phyloP scores from a whole-genome alignment of 106 monocot genomes.

The Cymbidium sinense region DNA sequence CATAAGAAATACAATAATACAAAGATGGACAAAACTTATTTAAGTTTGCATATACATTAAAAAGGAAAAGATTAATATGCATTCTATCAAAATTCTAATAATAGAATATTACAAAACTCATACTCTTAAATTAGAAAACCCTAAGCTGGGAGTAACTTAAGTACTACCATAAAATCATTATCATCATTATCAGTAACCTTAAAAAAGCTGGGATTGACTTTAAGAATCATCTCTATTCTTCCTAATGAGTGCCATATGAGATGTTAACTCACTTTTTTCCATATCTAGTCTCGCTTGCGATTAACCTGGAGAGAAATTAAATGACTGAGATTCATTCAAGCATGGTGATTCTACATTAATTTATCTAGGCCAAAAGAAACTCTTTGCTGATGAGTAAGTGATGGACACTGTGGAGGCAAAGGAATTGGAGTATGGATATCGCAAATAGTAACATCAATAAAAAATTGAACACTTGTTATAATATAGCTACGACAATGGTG shows the following conservation, averaged over 20 bases:
- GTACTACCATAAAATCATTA: neutral
- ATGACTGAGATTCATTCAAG: no score
- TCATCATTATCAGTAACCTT: neutral
- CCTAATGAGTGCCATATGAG: neutral
- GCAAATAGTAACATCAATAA: no score
- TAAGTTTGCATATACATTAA: neutral
- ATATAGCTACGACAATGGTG: no score
- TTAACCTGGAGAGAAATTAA: no score
- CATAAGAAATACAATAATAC: neutral
- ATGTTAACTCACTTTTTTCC: neutral
- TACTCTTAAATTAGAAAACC: neutral
- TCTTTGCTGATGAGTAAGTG: no score
- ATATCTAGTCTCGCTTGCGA: neutral
- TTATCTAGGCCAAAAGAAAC: no score
- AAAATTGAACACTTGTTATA: no score
- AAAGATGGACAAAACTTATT: neutral
- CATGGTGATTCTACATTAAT: no score
- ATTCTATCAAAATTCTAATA: neutral
- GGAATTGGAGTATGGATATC: no score
- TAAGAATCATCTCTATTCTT: neutral
- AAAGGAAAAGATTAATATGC: neutral
- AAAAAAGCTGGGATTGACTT: neutral
- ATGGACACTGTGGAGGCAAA: no score
- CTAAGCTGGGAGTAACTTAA: neutral
- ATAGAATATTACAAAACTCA: neutral